Conservation (phyloP, 140 eudicot species). For the Bidens hawaiensis region DNA sequence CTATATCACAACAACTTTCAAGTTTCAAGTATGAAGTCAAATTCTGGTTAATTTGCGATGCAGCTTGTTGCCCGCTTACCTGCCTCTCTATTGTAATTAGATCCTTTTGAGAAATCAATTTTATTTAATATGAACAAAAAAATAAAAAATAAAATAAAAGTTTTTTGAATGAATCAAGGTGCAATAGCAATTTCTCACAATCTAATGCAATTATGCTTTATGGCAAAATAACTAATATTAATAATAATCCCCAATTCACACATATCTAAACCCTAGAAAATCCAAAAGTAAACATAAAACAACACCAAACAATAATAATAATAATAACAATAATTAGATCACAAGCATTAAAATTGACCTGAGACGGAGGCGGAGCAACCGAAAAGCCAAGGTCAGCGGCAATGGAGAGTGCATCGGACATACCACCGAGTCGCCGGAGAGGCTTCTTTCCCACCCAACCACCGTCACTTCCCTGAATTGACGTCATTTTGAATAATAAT, state of each 20-base stretch:
- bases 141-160: no score
- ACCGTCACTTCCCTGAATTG: constrained; percentile 55
- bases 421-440: constrained; percentile 72
- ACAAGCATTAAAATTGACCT: constrained; percentile 32
- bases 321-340: background rate
- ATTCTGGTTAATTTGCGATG: no score
- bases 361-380: constrained; percentile 71
- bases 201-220: background rate
- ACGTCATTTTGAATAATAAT: constrained; percentile 23
- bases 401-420: constrained; percentile 90
- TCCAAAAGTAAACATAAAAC: constrained; percentile 6
- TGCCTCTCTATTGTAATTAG: no score
- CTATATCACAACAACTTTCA: no score
- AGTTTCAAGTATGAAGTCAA: no score
- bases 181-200: background rate
- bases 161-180: no score
- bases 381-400: constrained; percentile 91
- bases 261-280: constrained; percentile 17
- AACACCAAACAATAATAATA: background rate
- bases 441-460: constrained; percentile 82
- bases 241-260: no score
- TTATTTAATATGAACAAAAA: no score
- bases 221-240: no score
- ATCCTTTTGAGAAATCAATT: no score
- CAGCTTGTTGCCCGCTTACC: no score